phyloP scores from a whole-genome alignment of 495 filamentous ascomycete species.

The Clohesyomyces aquaticus region DNA sequence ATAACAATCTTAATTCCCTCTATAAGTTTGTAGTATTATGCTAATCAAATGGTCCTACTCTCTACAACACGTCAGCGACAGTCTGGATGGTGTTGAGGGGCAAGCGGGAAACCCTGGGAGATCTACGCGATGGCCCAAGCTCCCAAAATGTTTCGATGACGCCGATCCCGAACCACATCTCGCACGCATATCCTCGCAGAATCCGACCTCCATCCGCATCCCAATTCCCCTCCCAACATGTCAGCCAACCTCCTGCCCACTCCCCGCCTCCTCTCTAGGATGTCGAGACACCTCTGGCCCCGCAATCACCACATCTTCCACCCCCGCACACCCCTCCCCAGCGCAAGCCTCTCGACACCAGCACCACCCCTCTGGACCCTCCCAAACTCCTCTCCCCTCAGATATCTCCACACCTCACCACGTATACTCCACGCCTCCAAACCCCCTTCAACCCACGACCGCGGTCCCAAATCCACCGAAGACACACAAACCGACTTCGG shows the following conservation, averaged over 20 bases:
- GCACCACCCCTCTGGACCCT: no score
- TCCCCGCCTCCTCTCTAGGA: neutral
- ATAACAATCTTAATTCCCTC: neutral
- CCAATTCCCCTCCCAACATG: neutral
- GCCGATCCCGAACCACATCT: neutral
- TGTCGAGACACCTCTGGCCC: neutral
- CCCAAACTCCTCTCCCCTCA: neutral
- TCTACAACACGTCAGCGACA: neutral
- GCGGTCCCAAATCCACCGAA: constrained; percentile 63
- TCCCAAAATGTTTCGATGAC: constrained; percentile 4
- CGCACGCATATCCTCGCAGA: neutral
- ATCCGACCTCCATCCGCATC: neutral
- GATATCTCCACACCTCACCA: constrained; percentile 13
- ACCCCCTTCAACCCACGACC: constrained; percentile 53
- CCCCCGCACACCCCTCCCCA: neutral
- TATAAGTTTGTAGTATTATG: neutral
- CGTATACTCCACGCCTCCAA: neutral
- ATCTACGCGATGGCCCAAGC: constrained; percentile 2
- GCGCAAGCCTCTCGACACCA: neutral
- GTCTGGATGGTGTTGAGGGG: constrained; percentile 1
- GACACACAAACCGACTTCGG: constrained; percentile 75
- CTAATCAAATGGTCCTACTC: neutral
- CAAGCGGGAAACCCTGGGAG: neutral
- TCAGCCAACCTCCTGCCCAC: neutral
- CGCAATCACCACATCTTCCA: constrained; percentile 1